A percentile compares a stretch with the other conserved stretches of the same genome.
These are phyloP conservation scores for Sambucus nigra DNA, from an alignment of 129 eudicot genomes.

Conservation along the genomic window DNA sequence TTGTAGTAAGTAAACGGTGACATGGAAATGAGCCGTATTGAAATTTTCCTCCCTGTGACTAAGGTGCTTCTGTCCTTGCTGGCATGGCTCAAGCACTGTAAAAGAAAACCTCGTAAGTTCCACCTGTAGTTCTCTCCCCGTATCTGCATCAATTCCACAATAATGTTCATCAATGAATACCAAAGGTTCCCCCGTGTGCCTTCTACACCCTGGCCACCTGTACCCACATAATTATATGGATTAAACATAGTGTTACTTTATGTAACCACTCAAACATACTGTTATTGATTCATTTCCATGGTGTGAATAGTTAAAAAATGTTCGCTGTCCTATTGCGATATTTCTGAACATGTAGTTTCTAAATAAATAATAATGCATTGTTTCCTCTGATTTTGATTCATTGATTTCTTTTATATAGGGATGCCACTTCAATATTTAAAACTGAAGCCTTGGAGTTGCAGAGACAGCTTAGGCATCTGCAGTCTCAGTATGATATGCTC, in stretches of 20 bases:
- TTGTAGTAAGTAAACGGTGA: too few relatives aligned
- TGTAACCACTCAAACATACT: background rate
- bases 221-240: background rate
- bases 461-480: slow-evolving; percentile 82
- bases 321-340: background rate
- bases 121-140: too few relatives aligned
- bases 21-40: too few relatives aligned
- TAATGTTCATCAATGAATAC: background rate
- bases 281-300: background rate
- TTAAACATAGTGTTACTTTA: background rate
- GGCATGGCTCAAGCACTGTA: too few relatives aligned
- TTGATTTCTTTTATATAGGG: slow-evolving; percentile 29
- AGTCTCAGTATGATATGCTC: slow-evolving; percentile 82
- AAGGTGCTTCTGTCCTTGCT: too few relatives aligned
- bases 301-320: background rate
- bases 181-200: background rate
- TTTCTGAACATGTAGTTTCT: background rate
- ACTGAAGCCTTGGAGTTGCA: slow-evolving; percentile 87
- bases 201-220: background rate
- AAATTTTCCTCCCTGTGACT: too few relatives aligned
- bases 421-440: slow-evolving; percentile 70
- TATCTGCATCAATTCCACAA: too few relatives aligned
- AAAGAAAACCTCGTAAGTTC: too few relatives aligned
- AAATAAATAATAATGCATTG: slow-evolving; percentile 3
- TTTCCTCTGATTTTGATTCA: slow-evolving; percentile 8